A percentile compares a stretch with the other conserved stretches of the same genome.
These are phyloP conservation scores for Neurospora africana DNA, from an alignment of 495 filamentous ascomycete species.

Conservation along the genomic window DNA sequence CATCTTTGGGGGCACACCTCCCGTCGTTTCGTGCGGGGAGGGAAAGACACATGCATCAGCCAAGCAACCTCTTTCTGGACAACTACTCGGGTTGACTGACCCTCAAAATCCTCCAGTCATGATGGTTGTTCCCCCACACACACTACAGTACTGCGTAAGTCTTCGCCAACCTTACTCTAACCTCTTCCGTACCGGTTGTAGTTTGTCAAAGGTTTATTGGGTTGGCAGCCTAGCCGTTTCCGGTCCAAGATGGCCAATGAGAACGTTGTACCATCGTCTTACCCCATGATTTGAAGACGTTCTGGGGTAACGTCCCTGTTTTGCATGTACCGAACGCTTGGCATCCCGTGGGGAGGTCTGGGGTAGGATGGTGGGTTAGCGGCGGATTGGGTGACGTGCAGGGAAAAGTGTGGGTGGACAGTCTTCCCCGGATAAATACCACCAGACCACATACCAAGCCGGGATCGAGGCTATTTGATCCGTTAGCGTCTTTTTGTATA, in stretches of 20 bases:
- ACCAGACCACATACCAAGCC: neutral
- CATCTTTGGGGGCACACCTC: neutral
- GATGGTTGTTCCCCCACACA: neutral
- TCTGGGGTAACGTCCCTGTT: neutral
- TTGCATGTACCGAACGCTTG: neutral
- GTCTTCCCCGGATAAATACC: neutral
- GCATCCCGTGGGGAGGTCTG: neutral
- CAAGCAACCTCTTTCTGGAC: neutral
- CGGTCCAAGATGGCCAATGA: neutral
- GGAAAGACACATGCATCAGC: no score
- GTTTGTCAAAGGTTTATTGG: neutral
- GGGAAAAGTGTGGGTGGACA: neutral
- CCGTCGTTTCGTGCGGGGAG: neutral
- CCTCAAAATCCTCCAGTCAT: neutral
- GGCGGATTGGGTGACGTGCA: neutral
- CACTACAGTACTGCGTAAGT: no score
- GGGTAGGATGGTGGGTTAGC: neutral
- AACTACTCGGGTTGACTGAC: neutral
- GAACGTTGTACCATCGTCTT: neutral
- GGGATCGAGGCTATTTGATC: neutral
- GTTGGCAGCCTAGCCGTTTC: neutral
- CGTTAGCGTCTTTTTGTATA: neutral
- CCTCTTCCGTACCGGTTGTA: neutral
- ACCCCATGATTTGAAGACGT: neutral
- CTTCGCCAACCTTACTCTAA: neutral